phyloP scores from a whole-genome alignment of 1,284 basidiomycete species.

The Cutaneotrichosporon dermatis region DNA sequence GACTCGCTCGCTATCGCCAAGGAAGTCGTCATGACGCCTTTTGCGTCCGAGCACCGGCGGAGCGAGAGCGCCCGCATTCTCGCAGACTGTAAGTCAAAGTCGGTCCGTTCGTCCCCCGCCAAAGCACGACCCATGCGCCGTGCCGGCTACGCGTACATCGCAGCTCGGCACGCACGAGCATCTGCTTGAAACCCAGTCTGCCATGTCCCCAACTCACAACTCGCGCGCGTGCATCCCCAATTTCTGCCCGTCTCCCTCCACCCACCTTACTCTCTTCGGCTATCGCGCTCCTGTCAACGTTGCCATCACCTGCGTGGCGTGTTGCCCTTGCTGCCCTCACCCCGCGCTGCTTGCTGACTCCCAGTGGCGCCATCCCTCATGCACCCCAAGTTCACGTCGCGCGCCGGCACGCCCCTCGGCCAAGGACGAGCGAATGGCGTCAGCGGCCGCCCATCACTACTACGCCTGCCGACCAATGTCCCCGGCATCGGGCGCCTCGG shows the following conservation, averaged over 20 bases:
- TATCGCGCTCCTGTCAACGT: too few species aligned
- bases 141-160: too few species aligned
- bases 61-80: constrained; percentile 45
- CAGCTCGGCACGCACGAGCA: background rate
- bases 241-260: too few species aligned
- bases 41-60: constrained; percentile 38
- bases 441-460: constrained; percentile 21
- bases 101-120: too few species aligned
- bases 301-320: too few species aligned
- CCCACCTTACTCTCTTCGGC: too few species aligned
- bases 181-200: background rate
- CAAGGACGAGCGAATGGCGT: background rate
- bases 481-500: constrained; percentile 52
- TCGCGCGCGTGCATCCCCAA: too few species aligned
- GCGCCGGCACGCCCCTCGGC: background rate
- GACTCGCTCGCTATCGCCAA: constrained; percentile 42
- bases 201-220: too few species aligned
- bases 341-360: too few species aligned
- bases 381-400: constrained; percentile 56
- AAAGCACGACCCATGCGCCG: too few species aligned
- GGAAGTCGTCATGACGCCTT: constrained; percentile 45
- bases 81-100: constrained; percentile 42
- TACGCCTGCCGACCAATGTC: constrained; percentile 61
- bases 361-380: constrained; percentile 83
- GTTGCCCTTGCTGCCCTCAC: too few species aligned